Percentiles rank a stretch among this genome's conserved stretches.
Conservation (phyloP, 148 eudicot species). For the Rhododendron griersonianum region DNA sequence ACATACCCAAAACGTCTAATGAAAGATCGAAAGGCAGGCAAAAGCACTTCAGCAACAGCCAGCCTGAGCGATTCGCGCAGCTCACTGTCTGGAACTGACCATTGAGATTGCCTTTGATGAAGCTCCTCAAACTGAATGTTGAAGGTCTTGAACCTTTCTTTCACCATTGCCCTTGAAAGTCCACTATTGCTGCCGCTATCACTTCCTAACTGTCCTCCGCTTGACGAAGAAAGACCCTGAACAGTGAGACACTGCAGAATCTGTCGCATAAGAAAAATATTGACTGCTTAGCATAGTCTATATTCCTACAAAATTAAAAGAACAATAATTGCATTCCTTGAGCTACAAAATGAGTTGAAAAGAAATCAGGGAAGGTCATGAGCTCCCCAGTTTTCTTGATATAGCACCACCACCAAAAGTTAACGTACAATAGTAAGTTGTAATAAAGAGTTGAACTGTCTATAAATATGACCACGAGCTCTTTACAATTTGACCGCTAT, state of each 20-base stretch:
- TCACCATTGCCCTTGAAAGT: conserved; percentile 66
- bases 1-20: conserved; percentile 69
- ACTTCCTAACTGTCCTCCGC: conserved; percentile 23
- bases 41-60: conserved; percentile 89
- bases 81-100: conserved; percentile 97
- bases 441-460: not conserved
- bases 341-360: not conserved
- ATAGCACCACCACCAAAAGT: not conserved
- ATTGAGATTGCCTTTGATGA: conserved; percentile 93
- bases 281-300: not conserved
- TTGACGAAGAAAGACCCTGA: conserved; percentile 34
- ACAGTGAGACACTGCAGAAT: conserved; percentile 70
- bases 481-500: not conserved
- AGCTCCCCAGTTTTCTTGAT: not conserved
- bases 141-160: conserved; percentile 85
- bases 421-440: not conserved
- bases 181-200: conserved; percentile 30
- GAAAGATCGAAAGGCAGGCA: conserved; percentile 89
- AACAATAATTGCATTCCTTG: not conserved
- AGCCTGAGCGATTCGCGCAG: conserved; percentile 83
- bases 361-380: not conserved
- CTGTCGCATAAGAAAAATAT: conserved; percentile 31
- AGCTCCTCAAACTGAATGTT: conserved; percentile 82
- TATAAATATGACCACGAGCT: not conserved
- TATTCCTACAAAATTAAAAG: not conserved